Base-by-base conservation (phyloP, 176 grass and related monocot genomes). In the Lolium multiflorum region DNA sequence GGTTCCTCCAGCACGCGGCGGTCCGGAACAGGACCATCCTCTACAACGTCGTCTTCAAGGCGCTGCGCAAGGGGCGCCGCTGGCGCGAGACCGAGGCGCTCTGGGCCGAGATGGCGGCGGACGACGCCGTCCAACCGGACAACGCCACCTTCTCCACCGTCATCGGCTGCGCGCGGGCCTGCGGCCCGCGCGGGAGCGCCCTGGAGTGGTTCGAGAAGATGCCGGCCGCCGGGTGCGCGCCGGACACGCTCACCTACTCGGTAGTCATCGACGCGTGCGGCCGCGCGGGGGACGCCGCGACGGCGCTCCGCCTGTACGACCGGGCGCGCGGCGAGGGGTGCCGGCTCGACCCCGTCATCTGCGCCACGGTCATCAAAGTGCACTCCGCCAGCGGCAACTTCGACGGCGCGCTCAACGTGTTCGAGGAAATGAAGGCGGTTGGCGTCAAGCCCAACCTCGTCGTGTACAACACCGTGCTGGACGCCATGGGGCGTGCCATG, bases 151-250 rank as follows among this genome's bases (percentile, higher is more conserved):
- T 95, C 86, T 89, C 93, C 6, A 96, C 93, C 18, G 49, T 91
- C 78, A 96, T 95, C 66, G 91, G 96, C 90, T 94, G 91, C 63
- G 92, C 92, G 20, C 87, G 92, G 47, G 57, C 86, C 57, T 98
- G 93, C 64, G 89, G 87, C 25, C 43, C 92, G 39, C 92, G 89
- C 7, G 67, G 22, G 18, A 96, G 92, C 80, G 92, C 96, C 39
- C 82, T 96, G 39, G 96, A 98, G 91, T 98, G 93, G 91, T 96
- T 91, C 79, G 97, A 98, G 82, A 96, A 96, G 85, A 98, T 94
- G 93, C 79, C 90, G 21, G 92, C 81, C 20, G 90, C 91, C 13
- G 87, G 82, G 50, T 98, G 91, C 88, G 81, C 63, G n/a, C 97
- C 97, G 8, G 89, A 89, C 79, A 84, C 88, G 61, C 87, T 96